These are phyloP conservation scores for Talaromyces albobiverticillius DNA, from an alignment of 2,329 filamentous ascomycete genomes.

Conservation along the genomic window DNA sequence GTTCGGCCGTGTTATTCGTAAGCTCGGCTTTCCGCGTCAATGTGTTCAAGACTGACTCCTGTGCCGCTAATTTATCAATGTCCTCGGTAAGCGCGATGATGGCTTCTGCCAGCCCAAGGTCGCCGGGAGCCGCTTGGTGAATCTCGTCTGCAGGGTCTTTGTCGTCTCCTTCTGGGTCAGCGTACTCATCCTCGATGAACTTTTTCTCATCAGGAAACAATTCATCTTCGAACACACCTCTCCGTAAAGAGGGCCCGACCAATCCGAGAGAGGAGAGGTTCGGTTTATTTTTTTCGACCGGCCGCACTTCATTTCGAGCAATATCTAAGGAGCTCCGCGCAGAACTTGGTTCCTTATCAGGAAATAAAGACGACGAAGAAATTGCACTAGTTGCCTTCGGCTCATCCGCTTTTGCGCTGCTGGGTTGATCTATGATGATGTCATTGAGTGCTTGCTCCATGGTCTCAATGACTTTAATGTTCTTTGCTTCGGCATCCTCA, in stretches of 20 bases:
- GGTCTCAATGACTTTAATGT: constrained; percentile 80
- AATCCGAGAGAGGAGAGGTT: constrained; percentile 89
- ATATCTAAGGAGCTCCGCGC: constrained; percentile 62
- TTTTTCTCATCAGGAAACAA: constrained; percentile 82
- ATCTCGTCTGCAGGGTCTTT: constrained; percentile 75
- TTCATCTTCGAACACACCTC: constrained; percentile 93
- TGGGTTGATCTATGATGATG: constrained; percentile 79
- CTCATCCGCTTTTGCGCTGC: constrained; percentile 34
- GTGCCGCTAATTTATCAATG: constrained; percentile 81
- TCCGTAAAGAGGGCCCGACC: constrained; percentile 80
- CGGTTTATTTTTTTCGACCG: constrained; percentile 62
- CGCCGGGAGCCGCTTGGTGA: constrained; percentile 89
- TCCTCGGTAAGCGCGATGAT: constrained; percentile 84
- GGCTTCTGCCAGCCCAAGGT: constrained; percentile 88
- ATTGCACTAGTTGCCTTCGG: constrained; percentile 31
- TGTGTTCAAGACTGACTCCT: constrained; percentile 88
- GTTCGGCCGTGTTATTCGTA: constrained; percentile 92
- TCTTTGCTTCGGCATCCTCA: constrained; percentile 52
- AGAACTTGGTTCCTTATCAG: constrained; percentile 59
- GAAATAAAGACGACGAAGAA: constrained; percentile 48
- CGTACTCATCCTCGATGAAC: constrained; percentile 80
- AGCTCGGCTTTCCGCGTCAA: constrained; percentile 91
- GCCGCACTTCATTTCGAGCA: constrained; percentile 42
- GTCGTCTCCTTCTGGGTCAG: constrained; percentile 62
- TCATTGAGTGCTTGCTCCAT: constrained; percentile 90